These are phyloP conservation scores for Dactylellina parvicollis DNA, from an alignment of 2,329 filamentous ascomycete species.

Conservation along the genomic window DNA sequence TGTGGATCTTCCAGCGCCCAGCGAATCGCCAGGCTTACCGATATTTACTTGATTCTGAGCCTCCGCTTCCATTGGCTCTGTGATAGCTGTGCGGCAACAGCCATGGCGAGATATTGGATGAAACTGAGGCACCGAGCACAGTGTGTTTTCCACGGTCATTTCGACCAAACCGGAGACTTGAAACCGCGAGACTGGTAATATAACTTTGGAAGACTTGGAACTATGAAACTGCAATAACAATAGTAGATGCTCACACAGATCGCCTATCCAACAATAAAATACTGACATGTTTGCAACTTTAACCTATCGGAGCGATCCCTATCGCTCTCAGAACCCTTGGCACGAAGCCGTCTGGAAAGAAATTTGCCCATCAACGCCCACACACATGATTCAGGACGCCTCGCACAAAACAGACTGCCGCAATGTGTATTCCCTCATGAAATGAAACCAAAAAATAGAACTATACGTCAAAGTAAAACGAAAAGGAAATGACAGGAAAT, in stretches of 20 bases:
- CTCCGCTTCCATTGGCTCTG: conserved; percentile 14
- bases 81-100: conserved; percentile 18
- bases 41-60: background rate
- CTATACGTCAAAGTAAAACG: conserved; percentile 6
- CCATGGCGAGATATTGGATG: conserved; percentile 28
- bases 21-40: conserved; percentile 31
- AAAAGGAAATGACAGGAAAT: conserved; percentile 2
- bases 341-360: background rate
- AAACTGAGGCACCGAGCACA: conserved; percentile 13
- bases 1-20: background rate
- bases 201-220: conserved; percentile 3
- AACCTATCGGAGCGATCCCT: conserved; percentile 19
- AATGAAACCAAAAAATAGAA: conserved; percentile 25
- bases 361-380: conserved; percentile 45
- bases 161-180: conserved; percentile 17
- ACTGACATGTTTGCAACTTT: conserved; percentile 13
- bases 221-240: conserved; percentile 19
- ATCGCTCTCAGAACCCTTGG: conserved; percentile 1
- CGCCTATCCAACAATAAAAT: conserved; percentile 23
- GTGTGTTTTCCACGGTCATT: conserved; percentile 4
- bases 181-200: conserved; percentile 21
- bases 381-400: conserved; percentile 49
- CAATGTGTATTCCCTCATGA: conserved; percentile 36
- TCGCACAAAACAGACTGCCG: conserved; percentile 17
- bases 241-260: conserved; percentile 10